These are phyloP conservation scores for Trypethelium eluteriae DNA, from an alignment of 495 filamentous ascomycete species.

Conservation along the genomic window DNA sequence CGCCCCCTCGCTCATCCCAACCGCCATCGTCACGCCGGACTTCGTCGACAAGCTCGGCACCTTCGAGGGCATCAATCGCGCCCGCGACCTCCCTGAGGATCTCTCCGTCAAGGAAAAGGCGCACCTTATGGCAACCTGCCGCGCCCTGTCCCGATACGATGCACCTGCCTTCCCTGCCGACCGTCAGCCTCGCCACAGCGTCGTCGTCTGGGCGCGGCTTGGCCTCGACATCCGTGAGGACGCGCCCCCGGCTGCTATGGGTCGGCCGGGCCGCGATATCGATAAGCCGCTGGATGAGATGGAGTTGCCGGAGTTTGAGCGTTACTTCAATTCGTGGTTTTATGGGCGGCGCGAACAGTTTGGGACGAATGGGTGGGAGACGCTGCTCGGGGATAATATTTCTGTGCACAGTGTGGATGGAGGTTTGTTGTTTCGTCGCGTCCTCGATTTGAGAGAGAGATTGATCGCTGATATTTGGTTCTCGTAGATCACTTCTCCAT, in stretches of 20 bases:
- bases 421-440: constrained; percentile 13
- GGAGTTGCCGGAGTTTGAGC: constrained; percentile 17
- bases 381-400: constrained; percentile 17
- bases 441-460: not conserved
- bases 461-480: not conserved
- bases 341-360: constrained; percentile 21
- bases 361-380: constrained; percentile 24
- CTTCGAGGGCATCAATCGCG: constrained; percentile 19
- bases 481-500: constrained; percentile 22
- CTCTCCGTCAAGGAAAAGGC: constrained; percentile 19
- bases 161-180: constrained; percentile 18
- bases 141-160: constrained; percentile 21
- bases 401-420: constrained; percentile 20
- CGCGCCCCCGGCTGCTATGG: constrained; percentile 17
- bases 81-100: constrained; percentile 17
- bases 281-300: constrained; percentile 15
- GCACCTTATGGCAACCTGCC: constrained; percentile 20
- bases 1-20: constrained; percentile 21
- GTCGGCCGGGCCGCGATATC: constrained; percentile 11
- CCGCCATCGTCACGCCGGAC: constrained; percentile 19
- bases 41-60: constrained; percentile 21
- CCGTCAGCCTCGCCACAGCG: constrained; percentile 13
- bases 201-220: constrained; percentile 19
- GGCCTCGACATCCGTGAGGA: constrained; percentile 15
- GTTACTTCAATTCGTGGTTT: constrained; percentile 22